Percentiles rank a stretch among this genome's conserved stretches.
Conservation (phyloP, 1,284 basidiomycete genomes). For the Ustilago tritici region DNA sequence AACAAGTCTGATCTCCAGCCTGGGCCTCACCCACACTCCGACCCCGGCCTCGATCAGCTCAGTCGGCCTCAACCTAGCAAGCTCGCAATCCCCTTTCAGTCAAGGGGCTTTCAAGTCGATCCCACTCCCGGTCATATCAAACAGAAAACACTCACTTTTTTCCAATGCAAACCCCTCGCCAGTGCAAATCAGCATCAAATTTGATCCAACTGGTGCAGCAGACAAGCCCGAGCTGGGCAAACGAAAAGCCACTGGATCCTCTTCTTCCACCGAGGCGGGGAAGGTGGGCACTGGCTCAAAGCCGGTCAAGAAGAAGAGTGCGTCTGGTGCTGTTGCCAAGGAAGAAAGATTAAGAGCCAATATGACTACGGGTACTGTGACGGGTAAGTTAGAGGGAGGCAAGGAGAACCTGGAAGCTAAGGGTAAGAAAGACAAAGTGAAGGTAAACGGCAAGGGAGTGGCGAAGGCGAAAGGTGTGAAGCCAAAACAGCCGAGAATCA, state of each 20-base stretch:
- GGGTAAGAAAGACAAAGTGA: not conserved
- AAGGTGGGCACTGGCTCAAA: not conserved
- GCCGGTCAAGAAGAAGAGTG: conserved; percentile 1
- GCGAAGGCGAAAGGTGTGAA: conserved; percentile 13
- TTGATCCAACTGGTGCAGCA: not conserved
- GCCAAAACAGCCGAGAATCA: conserved; percentile 10
- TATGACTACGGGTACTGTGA: too few species aligned
- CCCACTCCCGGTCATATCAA: not conserved
- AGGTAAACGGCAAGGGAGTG: not conserved
- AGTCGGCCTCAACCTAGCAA: conserved; percentile 21
- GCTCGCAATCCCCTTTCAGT: not conserved
- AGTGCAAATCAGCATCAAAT: not conserved
- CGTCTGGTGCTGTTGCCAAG: not conserved
- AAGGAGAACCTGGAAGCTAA: not conserved
- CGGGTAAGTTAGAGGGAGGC: not conserved
- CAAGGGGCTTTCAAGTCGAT: not conserved
- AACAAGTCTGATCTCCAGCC: not conserved
- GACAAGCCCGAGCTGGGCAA: not conserved
- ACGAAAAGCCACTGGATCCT: not conserved
- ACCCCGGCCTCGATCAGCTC: not conserved
- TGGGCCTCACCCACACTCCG: not conserved
- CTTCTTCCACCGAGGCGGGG: not conserved
- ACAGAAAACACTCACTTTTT: not conserved
- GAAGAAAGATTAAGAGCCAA: not conserved
- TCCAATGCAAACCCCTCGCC: not conserved